Conservation (phyloP, 371 early-diverging fungal species). For the Sporodiniella umbellata region DNA sequence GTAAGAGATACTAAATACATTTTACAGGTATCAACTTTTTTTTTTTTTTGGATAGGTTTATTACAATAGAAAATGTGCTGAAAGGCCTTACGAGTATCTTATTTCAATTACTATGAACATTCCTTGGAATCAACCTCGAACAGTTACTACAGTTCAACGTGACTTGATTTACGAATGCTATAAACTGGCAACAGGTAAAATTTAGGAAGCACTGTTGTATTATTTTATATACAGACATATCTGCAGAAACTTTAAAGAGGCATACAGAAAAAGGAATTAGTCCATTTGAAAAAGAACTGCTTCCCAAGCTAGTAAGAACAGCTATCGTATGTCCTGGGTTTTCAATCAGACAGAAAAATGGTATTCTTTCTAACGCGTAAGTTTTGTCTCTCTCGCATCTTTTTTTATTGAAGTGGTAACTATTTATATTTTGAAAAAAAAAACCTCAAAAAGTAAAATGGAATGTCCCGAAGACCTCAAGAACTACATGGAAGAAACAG, state of each 20-base stretch:
- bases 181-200: conserved; percentile 19
- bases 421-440: no score
- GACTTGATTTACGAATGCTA: conserved; percentile 23
- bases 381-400: neutral
- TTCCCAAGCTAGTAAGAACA: conserved; percentile 7
- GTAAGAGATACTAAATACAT: neutral
- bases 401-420: no score
- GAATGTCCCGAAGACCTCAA: conserved; percentile 2
- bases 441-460: no score
- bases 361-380: conserved; percentile 12
- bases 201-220: neutral
- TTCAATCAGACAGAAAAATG: conserved; percentile 12
- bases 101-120: conserved; percentile 13
- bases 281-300: conserved; percentile 1
- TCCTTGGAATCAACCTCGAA: conserved; percentile 15
- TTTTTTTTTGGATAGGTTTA: neutral
- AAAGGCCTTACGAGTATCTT: conserved; percentile 18
- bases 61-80: conserved; percentile 21
- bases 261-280: conserved; percentile 3
- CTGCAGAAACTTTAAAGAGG: conserved; percentile 1
- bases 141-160: conserved; percentile 14
- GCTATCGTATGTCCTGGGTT: conserved; percentile 17
- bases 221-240: neutral
- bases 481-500: neutral
- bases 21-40: neutral